Evolutionary conservation across 164 flowering plant genomes (phyloP).

Genomic region (Nymphaea thermarum): DNA sequence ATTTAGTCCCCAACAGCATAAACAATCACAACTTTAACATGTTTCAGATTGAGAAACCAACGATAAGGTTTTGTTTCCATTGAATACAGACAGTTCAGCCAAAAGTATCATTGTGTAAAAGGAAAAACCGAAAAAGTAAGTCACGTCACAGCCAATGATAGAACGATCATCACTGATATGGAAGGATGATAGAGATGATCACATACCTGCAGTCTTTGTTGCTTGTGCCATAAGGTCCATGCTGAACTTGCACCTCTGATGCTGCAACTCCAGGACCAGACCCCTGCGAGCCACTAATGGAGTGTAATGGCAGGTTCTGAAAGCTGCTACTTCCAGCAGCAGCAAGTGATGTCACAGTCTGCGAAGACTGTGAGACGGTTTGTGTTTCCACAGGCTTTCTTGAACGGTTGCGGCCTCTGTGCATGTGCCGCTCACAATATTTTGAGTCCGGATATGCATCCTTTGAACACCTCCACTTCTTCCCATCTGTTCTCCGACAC

Average conservation of each 20-base stretch:
- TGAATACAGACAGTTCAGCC: not conserved
- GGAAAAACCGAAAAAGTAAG: not conserved
- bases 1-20: not conserved
- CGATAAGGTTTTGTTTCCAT: not conserved
- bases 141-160: not conserved
- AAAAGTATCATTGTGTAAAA: not conserved
- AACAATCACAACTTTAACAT: not conserved
- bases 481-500: conserved; percentile 10
- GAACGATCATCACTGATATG: no score
- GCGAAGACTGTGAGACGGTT: not conserved
- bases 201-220: not conserved
- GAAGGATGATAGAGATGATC: no score
- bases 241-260: not conserved
- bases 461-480: conserved; percentile 10
- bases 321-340: not conserved
- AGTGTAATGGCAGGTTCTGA: not conserved
- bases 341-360: not conserved
- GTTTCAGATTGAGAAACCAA: not conserved
- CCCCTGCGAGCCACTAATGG: not conserved
- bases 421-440: conserved; percentile 7
- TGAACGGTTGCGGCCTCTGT: conserved; percentile 4
- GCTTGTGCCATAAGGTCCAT: not conserved
- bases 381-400: conserved; percentile 6
- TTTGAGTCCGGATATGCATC: conserved; percentile 6
- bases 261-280: not conserved